Evolutionary conservation across 2,329 filamentous ascomycete species (phyloP), one percentile per base, ranked within the genome.

Genomic region (Ophiostoma sp.): DNA sequence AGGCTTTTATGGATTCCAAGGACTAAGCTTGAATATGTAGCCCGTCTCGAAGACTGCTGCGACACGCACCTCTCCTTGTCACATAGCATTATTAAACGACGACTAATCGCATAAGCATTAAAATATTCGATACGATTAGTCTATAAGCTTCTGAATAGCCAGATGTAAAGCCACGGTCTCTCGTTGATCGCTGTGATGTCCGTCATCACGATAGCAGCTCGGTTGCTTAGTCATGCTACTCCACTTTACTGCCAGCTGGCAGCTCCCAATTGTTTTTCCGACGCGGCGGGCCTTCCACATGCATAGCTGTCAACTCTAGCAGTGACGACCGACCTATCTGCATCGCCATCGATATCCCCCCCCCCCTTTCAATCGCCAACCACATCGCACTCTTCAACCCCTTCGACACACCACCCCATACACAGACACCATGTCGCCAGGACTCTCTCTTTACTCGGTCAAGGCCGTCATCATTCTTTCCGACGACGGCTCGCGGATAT

Each of bases 401-500:
- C 49, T 27, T 27, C 27, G 27, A 45, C 49, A 16, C 16, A n/a
- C 7, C 40, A 40, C 64, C 18, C 42, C 45, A 38, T 38, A 36
- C n/a, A 65, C 41, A 42, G 18, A 66, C 68, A 72, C 63, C 41
- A 74, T 74, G 73, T 45, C 72, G 64, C 73, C 73, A 14, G 72
- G 69, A 44, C 69, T 74, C 47, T 73, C 73, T 27, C 66, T 74
- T 5, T 73, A 72, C 68, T 73, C 73, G 68, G 72, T 74, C 66
- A 74, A 73, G 68, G 73, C 74, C 66, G 70, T 74, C 49, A 69
- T 73, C 60, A 87, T 93, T 74, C 88, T 93, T 77, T 89, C 89
- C 71, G 92, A 97, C 80, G 94, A 98, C 79, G 91, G 91, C 76
- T 90, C 90, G 70, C 88, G 94, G 78, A 91, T 98, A 81, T 92